Evolutionary conservation across 805 yeast species (phyloP).

Genomic region (Maudiozyma pseudohumilis): DNA sequence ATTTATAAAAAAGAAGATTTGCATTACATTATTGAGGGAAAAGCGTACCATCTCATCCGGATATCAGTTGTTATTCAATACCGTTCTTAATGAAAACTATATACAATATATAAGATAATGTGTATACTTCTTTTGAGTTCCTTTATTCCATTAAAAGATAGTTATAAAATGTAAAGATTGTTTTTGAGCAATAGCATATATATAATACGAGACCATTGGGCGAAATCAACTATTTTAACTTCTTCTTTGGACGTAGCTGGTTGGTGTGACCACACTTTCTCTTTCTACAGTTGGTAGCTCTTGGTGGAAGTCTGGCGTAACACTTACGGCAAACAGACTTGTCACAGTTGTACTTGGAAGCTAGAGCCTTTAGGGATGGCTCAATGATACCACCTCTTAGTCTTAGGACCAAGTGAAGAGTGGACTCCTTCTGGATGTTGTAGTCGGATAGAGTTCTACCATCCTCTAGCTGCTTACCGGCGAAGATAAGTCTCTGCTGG

Average conservation of each 20-base stretch:
- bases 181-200: slow-evolving; percentile 2
- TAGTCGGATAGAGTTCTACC: slow-evolving; percentile 98
- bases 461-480: slow-evolving; percentile 99
- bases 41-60: no score
- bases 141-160: slow-evolving; percentile 4
- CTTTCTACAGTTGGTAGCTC: slow-evolving; percentile 99
- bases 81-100: no score
- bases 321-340: slow-evolving; percentile 98
- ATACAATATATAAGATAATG: no score
- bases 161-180: slow-evolving; percentile 1
- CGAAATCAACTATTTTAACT: slow-evolving; percentile 66
- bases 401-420: slow-evolving; percentile 91
- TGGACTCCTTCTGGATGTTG: slow-evolving; percentile 99
- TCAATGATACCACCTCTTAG: slow-evolving; percentile 99
- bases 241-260: slow-evolving; percentile 99
- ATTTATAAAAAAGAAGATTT: no score
- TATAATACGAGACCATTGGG: slow-evolving; percentile 1
- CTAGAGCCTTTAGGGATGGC: slow-evolving; percentile 98
- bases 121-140: background rate
- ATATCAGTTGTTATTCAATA: no score
- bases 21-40: no score
- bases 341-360: slow-evolving; percentile 99
- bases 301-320: slow-evolving; percentile 99
- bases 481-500: slow-evolving; percentile 98
- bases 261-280: slow-evolving; percentile 99